Conservation (phyloP, 2,329 filamentous ascomycete species). For the Cryphonectria parasitica region DNA sequence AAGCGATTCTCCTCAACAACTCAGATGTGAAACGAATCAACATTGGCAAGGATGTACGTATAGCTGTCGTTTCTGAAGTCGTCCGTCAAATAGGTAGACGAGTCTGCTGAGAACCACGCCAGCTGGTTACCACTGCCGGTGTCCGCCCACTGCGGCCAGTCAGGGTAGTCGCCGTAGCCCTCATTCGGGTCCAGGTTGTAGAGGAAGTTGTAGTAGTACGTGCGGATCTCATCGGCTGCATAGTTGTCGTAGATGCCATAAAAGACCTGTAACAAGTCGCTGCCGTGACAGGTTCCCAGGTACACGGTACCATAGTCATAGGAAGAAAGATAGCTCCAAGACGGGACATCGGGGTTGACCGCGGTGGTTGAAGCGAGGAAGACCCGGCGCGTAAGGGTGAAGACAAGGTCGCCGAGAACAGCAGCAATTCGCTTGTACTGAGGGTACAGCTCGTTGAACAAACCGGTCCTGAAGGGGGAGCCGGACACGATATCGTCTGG, state of each 20-base stretch:
- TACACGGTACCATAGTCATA: conserved; percentile 74
- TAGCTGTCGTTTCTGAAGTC: conserved; percentile 42
- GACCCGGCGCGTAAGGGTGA: conserved; percentile 70
- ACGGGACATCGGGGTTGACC: conserved; percentile 60
- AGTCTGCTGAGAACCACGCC: conserved; percentile 46
- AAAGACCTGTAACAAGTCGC: conserved; percentile 71
- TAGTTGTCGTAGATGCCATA: conserved; percentile 66
- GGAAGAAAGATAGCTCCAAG: conserved; percentile 76
- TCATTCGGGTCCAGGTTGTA: conserved; percentile 72
- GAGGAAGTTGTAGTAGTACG: conserved; percentile 75
- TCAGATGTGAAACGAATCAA: conserved; percentile 25
- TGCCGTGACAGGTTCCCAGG: conserved; percentile 76
- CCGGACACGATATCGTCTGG: conserved; percentile 58
- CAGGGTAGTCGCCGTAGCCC: conserved; percentile 44
- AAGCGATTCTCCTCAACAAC: neutral
- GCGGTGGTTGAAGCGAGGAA: conserved; percentile 57
- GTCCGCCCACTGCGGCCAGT: conserved; percentile 49
- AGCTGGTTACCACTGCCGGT: conserved; percentile 47
- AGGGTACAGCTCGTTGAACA: conserved; percentile 73
- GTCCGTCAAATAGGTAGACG: conserved; percentile 38
- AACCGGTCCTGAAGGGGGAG: conserved; percentile 71
- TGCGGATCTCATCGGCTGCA: conserved; percentile 61
- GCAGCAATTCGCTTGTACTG: conserved; percentile 78
- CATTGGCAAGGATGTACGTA: conserved; percentile 32
- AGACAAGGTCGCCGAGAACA: conserved; percentile 74